Evolutionary conservation across 2,329 filamentous ascomycete species (phyloP).

Genomic region (Sclerotinia subarctica): DNA sequence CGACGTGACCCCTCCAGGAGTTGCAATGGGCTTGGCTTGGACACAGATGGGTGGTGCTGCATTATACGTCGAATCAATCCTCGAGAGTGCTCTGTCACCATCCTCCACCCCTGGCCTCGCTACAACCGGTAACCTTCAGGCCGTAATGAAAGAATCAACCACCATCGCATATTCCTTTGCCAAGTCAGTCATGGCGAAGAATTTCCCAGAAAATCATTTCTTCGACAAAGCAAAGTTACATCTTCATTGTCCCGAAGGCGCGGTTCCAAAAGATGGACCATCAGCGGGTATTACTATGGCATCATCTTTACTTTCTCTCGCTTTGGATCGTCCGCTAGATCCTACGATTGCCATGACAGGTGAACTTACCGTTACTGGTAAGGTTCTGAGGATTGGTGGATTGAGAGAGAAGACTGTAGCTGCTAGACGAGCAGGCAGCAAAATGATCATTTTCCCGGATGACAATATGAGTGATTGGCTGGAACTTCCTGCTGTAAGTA

Average conservation of each 20-base stretch:
- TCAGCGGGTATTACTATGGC: slow-evolving; percentile 98
- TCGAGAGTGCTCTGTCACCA: slow-evolving; percentile 75
- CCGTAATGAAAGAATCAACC: slow-evolving; percentile 97
- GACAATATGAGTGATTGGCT: slow-evolving; percentile 98
- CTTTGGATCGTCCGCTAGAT: slow-evolving; percentile 72
- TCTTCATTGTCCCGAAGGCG: slow-evolving; percentile 93
- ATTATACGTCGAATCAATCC: slow-evolving; percentile 94
- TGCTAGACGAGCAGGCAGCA: slow-evolving; percentile 85
- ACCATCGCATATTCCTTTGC: slow-evolving; percentile 94
- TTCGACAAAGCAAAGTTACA: slow-evolving; percentile 95
- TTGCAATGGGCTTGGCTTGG: slow-evolving; percentile 97
- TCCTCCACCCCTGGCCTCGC: slow-evolving; percentile 76
- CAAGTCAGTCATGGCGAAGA: slow-evolving; percentile 79
- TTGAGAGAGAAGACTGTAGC: slow-evolving; percentile 96
- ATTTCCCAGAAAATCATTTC: slow-evolving; percentile 88
- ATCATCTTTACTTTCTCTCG: slow-evolving; percentile 83
- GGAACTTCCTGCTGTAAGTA: slow-evolving; percentile 87
- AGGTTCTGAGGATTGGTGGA: slow-evolving; percentile 91
- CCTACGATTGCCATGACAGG: slow-evolving; percentile 97
- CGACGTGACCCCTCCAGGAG: slow-evolving; percentile 87
- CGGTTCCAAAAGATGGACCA: slow-evolving; percentile 90
- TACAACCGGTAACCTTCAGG: slow-evolving; percentile 91
- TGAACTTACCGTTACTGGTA: slow-evolving; percentile 93
- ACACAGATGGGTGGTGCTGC: slow-evolving; percentile 95
- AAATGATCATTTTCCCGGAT: slow-evolving; percentile 88